Evolutionary conservation across 257 asterid genomes (phyloP).

Genomic region (Penstemon eatonii): DNA sequence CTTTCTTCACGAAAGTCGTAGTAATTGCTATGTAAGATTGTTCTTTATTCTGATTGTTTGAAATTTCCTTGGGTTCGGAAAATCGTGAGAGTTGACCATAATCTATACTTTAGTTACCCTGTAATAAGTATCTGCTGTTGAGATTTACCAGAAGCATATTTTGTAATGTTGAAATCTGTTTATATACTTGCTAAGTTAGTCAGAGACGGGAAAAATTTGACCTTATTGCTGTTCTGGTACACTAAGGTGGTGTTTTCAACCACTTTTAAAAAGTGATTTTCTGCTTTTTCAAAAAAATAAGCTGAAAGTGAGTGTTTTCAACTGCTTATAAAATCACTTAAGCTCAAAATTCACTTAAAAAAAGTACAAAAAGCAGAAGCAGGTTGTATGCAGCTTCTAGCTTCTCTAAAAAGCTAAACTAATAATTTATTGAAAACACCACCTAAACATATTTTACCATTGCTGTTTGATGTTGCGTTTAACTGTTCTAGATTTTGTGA

Average conservation of each 20-base stretch:
- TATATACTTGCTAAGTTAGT: constrained; percentile 11
- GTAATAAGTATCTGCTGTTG: constrained; percentile 15
- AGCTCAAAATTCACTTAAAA: too few relatives aligned
- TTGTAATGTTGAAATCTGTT: not conserved
- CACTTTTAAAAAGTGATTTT: too few relatives aligned
- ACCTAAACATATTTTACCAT: constrained; percentile 17
- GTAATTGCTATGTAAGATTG: constrained; percentile 23
- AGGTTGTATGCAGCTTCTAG: too few relatives aligned
- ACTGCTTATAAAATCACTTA: too few relatives aligned
- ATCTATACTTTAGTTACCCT: constrained; percentile 10
- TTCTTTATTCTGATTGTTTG: constrained; percentile 10
- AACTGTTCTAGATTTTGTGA: constrained; percentile 78
- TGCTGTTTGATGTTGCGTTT: constrained; percentile 34
- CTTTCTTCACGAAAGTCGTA: constrained; percentile 97
- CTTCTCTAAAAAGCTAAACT: too few relatives aligned
- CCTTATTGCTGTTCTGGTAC: not conserved
- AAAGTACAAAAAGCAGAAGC: too few relatives aligned
- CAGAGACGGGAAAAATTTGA: not conserved
- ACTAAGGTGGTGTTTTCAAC: too few relatives aligned
- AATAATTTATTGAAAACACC: too few relatives aligned
- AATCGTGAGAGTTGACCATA: constrained; percentile 23
- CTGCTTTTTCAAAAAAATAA: too few relatives aligned
- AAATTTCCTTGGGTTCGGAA: constrained; percentile 18
- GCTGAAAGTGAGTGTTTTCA: too few relatives aligned
- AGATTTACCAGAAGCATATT: constrained; percentile 20